A percentile compares a stretch with the other conserved stretches of the same genome.
These are phyloP conservation scores for Venustampulla echinocandica DNA, from an alignment of 495 filamentous ascomycete species.

Conservation along the genomic window DNA sequence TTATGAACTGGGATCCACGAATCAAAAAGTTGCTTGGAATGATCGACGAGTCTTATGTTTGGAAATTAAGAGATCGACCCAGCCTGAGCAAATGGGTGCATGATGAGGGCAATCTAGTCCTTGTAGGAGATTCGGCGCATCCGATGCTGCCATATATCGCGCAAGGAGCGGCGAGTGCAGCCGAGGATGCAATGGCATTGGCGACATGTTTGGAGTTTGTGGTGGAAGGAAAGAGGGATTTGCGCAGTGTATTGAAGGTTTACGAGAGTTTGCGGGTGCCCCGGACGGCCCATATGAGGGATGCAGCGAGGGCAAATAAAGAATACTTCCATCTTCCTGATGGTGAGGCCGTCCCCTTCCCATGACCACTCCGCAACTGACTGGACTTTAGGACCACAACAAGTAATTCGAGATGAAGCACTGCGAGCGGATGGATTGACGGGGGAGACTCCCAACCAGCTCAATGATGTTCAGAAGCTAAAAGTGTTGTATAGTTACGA, in stretches of 20 bases:
- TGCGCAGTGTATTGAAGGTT: not conserved
- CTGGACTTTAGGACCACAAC: not conserved
- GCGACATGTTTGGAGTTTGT: not conserved
- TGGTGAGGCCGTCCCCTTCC: not conserved
- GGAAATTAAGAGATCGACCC: slow-evolving; percentile 33
- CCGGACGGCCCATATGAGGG: too few species aligned
- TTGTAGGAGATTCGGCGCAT: slow-evolving; percentile 46
- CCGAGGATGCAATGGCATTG: slow-evolving; percentile 31
- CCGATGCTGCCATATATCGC: slow-evolving; percentile 51
- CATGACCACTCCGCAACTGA: not conserved
- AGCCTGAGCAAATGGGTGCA: slow-evolving; percentile 31
- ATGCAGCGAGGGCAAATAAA: too few species aligned
- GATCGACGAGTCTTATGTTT: slow-evolving; percentile 31
- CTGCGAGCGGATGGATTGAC: not conserved
- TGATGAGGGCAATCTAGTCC: slow-evolving; percentile 25
- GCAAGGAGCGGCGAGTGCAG: slow-evolving; percentile 35
- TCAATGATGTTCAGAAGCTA: not conserved
- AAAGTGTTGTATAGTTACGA: not conserved
- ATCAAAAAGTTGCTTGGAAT: slow-evolving; percentile 30
- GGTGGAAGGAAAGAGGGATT: not conserved
- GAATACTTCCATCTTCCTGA: too few species aligned
- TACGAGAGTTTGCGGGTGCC: not conserved
- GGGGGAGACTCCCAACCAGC: not conserved
- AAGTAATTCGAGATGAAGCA: not conserved
- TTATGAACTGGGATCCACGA: slow-evolving; percentile 31